Evolutionary conservation across 2,329 filamentous ascomycete species (phyloP).

Genomic region (Ustulina deusta): DNA sequence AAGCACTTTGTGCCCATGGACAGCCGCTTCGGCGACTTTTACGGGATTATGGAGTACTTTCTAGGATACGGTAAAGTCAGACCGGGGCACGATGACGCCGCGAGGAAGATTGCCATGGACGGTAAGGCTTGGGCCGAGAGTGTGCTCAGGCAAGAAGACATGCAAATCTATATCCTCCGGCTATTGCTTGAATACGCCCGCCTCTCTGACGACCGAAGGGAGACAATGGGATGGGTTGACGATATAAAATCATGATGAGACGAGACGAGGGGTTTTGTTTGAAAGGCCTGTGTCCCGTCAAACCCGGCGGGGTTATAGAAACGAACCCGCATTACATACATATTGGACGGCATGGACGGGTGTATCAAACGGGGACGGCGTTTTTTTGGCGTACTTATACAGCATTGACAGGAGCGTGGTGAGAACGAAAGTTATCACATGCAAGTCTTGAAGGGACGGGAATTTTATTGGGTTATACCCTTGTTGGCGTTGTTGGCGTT

Average conservation of each 20-base stretch:
- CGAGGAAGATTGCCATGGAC: conserved; percentile 72
- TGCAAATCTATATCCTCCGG: conserved; percentile 76
- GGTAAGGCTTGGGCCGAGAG: conserved; percentile 76
- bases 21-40: conserved; percentile 77
- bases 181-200: conserved; percentile 74
- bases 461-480: conserved; percentile 25
- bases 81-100: conserved; percentile 66
- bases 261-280: conserved; percentile 17
- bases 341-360: conserved; percentile 25
- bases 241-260: conserved; percentile 56
- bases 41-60: conserved; percentile 80
- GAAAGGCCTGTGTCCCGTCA: conserved; percentile 4
- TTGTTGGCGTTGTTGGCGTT: conserved; percentile 7
- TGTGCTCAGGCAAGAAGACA: conserved; percentile 77
- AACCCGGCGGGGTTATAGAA: conserved; percentile 15
- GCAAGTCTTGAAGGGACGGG: background rate
- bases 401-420: conserved; percentile 31
- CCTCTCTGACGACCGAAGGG: conserved; percentile 63
- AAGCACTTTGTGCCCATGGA: conserved; percentile 86
- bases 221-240: conserved; percentile 67
- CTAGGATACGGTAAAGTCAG: conserved; percentile 65
- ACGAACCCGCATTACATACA: conserved; percentile 24
- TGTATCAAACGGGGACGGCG: conserved; percentile 45
- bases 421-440: conserved; percentile 16
- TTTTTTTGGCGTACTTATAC: conserved; percentile 35